phyloP scores from a whole-genome alignment of 768 basidiomycete genomes.

The Suillus clintonianus region DNA sequence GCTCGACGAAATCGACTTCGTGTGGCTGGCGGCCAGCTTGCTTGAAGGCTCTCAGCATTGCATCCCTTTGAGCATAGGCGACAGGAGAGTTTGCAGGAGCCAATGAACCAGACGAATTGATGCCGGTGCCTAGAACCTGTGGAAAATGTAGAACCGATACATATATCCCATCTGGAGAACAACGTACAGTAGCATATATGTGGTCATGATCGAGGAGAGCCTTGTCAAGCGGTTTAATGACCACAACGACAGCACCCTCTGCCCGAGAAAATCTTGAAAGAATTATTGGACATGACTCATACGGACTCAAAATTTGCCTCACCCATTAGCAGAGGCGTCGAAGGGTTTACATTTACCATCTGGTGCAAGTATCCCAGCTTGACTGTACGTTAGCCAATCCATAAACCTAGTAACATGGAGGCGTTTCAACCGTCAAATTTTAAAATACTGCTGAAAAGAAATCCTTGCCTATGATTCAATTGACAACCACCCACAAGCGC shows the following conservation, averaged over 20 bases:
- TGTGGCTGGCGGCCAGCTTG: slow-evolving; percentile 30
- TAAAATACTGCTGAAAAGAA: background rate
- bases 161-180: background rate
- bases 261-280: slow-evolving; percentile 36
- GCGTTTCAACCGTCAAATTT: background rate
- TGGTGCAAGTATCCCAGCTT: slow-evolving; percentile 38
- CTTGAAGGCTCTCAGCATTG: slow-evolving; percentile 40
- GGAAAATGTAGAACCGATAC: background rate
- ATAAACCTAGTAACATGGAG: slow-evolving; percentile 25
- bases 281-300: background rate
- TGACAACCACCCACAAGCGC: slow-evolving; percentile 50
- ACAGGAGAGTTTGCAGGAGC: slow-evolving; percentile 41
- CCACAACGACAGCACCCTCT: slow-evolving; percentile 40
- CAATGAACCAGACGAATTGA: slow-evolving; percentile 38
- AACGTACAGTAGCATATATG: slow-evolving; percentile 41
- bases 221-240: slow-evolving; percentile 40
- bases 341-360: slow-evolving; percentile 48
- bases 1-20: slow-evolving; percentile 50
- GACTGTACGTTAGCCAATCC: slow-evolving; percentile 41
- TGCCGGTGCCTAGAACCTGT: slow-evolving; percentile 42
- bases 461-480: slow-evolving; percentile 40
- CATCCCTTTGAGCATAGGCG: slow-evolving; percentile 36
- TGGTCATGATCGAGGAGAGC: slow-evolving; percentile 41
- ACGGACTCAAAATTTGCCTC: slow-evolving; percentile 8
- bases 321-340: slow-evolving; percentile 46